Base-by-base conservation (phyloP, 306 rosid genomes). In the Lagenaria siceraria region DNA sequence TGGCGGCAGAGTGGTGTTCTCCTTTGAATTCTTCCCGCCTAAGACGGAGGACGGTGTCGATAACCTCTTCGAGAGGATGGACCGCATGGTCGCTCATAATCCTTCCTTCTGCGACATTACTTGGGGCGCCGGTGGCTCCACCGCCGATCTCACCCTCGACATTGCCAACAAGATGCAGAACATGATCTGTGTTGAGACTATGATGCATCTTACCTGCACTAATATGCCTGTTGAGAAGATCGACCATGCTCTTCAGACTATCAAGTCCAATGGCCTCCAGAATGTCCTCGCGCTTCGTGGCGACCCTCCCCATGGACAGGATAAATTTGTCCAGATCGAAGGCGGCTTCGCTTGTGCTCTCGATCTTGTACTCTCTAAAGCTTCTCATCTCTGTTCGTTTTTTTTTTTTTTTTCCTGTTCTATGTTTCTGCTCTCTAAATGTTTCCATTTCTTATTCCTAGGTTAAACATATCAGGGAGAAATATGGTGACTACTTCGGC, bases 131-230 rank as follows among this genome's bases (percentile, higher is more conserved):
- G 98, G 99, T 40, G 99, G 99, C 43, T 85, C 98, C 22, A 92
- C 98, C 0, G 98, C 98, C 7, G 98, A 96, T 86, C 84, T 96
- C 62, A 96, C 98, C 3, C 85, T 96, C 54, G 96, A 92, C 83
- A 96, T 96, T 17, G 87, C 99, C 3, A 90, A 91, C 81, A 88
- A 80, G 85, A 96, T 96, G 97, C 99, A 96, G 92, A 96, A 96
- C 79, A 68, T 83, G 75, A 82, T 92, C n/a, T 90, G 99, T 55
- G 99, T 96, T 6, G 99, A 92, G 83, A 84, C 86, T 62, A 96
- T 96, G 99, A 96, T 92, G 99, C 99, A 90, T 51, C 93, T 96
- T 65, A 96, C 99, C 77, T 92, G 99, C 65, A 96, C 99, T 74
- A 96, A 92, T 86, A 96, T 96, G 99, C 98, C 98, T 14, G 80